Conservation (phyloP, 805 yeast genomes). For the Candida nanaspora region DNA sequence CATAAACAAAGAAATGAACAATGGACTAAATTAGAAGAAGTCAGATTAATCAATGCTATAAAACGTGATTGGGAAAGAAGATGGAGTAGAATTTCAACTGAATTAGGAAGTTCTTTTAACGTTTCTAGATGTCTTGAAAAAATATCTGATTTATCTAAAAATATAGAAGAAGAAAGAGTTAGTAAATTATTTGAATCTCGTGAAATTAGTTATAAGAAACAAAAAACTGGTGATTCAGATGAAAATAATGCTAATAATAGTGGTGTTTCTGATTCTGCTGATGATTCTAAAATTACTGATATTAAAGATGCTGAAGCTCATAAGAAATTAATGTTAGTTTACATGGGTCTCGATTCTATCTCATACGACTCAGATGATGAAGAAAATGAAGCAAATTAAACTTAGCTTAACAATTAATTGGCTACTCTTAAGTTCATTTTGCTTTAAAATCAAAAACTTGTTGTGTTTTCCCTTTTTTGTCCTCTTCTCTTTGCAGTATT, state of each 20-base stretch:
- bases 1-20: constrained; percentile 28
- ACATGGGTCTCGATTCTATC: constrained; percentile 29
- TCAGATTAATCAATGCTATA: constrained; percentile 23
- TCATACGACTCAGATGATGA: constrained; percentile 24
- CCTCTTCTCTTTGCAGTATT: too few relatives aligned
- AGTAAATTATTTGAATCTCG: constrained; percentile 20
- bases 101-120: constrained; percentile 22
- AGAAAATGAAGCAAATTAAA: constrained; percentile 7
- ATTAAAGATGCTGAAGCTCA: constrained; percentile 26
- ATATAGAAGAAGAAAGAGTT: constrained; percentile 20
- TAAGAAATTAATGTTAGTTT: constrained; percentile 27
- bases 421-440: too few relatives aligned
- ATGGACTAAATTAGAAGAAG: constrained; percentile 29
- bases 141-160: constrained; percentile 24
- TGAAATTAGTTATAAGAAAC: constrained; percentile 12
- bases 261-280: constrained; percentile 17
- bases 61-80: constrained; percentile 33
- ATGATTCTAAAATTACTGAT: constrained; percentile 15
- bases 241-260: constrained; percentile 16
- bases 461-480: too few relatives aligned
- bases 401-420: neutral
- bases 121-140: constrained; percentile 24
- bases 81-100: constrained; percentile 30
- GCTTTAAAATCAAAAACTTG: too few relatives aligned
- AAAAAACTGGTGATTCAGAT: constrained; percentile 2